Base-by-base conservation (phyloP, 768 basidiomycete species). In the Boletus vermiculosoides region DNA sequence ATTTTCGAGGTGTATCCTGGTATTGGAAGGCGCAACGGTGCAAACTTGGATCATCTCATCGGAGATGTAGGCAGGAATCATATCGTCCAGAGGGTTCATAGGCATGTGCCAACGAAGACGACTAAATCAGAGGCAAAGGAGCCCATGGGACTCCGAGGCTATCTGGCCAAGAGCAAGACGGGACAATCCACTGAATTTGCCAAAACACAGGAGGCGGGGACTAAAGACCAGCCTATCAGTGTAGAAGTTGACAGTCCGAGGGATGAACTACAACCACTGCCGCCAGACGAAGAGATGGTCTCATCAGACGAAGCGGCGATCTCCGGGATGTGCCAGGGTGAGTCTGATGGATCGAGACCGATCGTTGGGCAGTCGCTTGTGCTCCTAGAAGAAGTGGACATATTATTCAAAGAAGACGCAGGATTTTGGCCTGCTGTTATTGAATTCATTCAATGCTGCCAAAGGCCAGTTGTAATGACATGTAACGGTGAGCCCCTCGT, bases 1-100 rank as follows among this genome's bases (percentile, higher is more conserved):
- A 85, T 98, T 13, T 97, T 98, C 66, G 97, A 99, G 71, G 94
- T 98, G 13, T 90, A 94, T 73, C 92, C 97, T 25, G 97, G 97
- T 3, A 86, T 95, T 50, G 94, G 94, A n/a, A 90, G 83, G 66
- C 83, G 97, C 36, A 90, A 84, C 57, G 91, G 90, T 7, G 77
- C 84, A 25, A 90, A 84, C 63, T 75, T 99, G 61, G 85, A 88
- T 55, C 79, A 80, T 55, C 79, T 94, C 60, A 83, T 98, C 46
- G 97, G 97, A 15, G 93, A 96, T 57, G 93, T 95, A 4, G 93
- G 94, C 20, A 92, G 84, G 75, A 98, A 97, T 67, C 97, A 99
- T 71, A 80, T 88, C 56, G 86, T 95, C 36, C 75, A 76, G 55
- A 76, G 71, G 57, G 69, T 69, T 33, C 58, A 57, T 8, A 51